Conservation (phyloP, 2,329 filamentous ascomycete genomes). For the Penicillium sp. region DNA sequence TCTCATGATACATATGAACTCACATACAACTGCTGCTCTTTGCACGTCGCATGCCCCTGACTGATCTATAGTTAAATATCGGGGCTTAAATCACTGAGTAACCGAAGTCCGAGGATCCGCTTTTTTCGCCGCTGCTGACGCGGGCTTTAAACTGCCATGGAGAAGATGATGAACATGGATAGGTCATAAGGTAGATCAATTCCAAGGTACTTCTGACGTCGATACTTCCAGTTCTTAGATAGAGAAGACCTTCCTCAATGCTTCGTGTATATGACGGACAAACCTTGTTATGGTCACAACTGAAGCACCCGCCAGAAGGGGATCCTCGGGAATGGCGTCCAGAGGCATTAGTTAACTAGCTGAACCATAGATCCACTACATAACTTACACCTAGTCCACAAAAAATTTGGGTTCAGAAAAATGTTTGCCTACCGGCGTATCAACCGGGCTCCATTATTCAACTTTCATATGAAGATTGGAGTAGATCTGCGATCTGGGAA, state of each 20-base stretch:
- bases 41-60: background rate
- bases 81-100: background rate
- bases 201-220: too few species aligned
- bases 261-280: too few species aligned
- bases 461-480: background rate
- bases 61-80: slow-evolving; percentile 12
- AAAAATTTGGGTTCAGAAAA: background rate
- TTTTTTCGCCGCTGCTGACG: background rate
- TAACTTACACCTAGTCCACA: background rate
- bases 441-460: background rate
- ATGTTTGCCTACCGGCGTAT: background rate
- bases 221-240: too few species aligned
- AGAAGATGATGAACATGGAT: background rate
- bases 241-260: too few species aligned
- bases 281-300: background rate
- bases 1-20: background rate
- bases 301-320: background rate
- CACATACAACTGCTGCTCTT: background rate
- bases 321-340: background rate
- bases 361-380: background rate
- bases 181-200: too few species aligned
- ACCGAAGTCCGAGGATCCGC: slow-evolving; percentile 3
- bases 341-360: background rate
- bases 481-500: background rate
- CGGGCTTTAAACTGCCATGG: background rate